Evolutionary conservation across 1,139 yeast genomes (phyloP), one percentile per base, ranked within the genome.

Genomic region (Hansenula anomala): DNA sequence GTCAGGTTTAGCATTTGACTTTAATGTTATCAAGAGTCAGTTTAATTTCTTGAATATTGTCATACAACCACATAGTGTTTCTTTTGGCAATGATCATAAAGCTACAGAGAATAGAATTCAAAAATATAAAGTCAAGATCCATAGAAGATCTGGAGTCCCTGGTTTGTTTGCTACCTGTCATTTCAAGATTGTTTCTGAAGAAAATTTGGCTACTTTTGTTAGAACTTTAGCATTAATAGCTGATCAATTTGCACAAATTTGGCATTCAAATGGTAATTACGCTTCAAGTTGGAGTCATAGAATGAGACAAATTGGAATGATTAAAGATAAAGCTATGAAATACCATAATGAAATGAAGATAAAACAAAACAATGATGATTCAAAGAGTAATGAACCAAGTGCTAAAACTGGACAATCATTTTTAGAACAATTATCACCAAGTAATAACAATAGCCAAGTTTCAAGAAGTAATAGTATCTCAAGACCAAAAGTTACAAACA

Each of bases 41-140:
- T 88, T 88, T 67, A 87, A 84, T 51, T 87, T 87, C 58, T 68
- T 88, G 56, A 84, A 82, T 50, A 78, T 88, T 47, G 94, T 87
- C 27, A 76, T 88, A 27, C 70, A 83, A 8, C 95, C 95, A 0
- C 82, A 79, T 44, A 58, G 67, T 16, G 41, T 54, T 3, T 47
- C 59, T 0, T 43, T 45, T 22, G 35, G 33, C 5, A 38, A 38
- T 6, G 44, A 36, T 23, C 11, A 19, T 3, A 17, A 13, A 6
- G 16, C 24, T 5, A 28, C 38, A 5, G 28, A 42, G 7, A 32
- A 42, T 9, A 39, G 38, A 3, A 33, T 34, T 13, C 44, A 45
- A 29, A 51, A 66, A 49, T 84, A 66, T 59, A 75, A 72, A 48
- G 88, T 86, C 6, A 77, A 83, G 41, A 71, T 80, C 1, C 78